Evolutionary conservation across 371 early-diverging fungal genomes (phyloP).

Genomic region (Enteropsectra breve): DNA sequence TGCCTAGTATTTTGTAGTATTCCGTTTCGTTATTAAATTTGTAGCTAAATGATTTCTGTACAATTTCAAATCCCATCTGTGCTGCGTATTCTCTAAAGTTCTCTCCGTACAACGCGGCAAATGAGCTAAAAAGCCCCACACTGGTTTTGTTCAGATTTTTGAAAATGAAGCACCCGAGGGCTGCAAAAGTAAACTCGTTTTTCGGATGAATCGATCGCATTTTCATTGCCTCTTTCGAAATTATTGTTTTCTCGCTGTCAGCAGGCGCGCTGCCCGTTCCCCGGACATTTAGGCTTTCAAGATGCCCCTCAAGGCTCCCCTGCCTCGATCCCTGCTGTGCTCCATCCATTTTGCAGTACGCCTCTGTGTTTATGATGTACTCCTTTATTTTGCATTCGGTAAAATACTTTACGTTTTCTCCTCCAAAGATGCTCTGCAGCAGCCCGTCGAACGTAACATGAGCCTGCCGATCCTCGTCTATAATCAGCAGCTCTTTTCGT

Average conservation of each 20-base stretch:
- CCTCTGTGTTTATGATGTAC: too few relatives aligned
- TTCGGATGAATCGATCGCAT: too few relatives aligned
- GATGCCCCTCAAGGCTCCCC: too few relatives aligned
- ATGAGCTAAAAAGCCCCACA: neutral
- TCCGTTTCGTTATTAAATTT: slow-evolving; percentile 25
- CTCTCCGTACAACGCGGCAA: neutral
- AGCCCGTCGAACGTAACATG: slow-evolving; percentile 13
- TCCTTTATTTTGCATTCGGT: too few relatives aligned
- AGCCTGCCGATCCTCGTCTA: slow-evolving; percentile 31
- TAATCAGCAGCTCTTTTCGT: slow-evolving; percentile 43
- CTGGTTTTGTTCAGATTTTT: neutral
- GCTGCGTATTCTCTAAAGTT: neutral
- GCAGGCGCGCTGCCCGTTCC: too few relatives aligned
- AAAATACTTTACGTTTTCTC: too few relatives aligned
- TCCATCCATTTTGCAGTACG: too few relatives aligned
- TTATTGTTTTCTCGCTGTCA: too few relatives aligned
- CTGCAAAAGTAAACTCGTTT: too few relatives aligned
- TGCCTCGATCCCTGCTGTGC: too few relatives aligned
- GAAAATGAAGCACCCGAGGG: neutral
- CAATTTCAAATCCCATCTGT: neutral
- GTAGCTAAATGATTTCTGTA: neutral
- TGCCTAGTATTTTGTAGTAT: slow-evolving; percentile 33
- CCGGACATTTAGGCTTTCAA: too few relatives aligned
- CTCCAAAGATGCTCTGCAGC: slow-evolving; percentile 4
- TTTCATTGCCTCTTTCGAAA: too few relatives aligned